Percentiles rank a stretch among this genome's conserved stretches.
These are phyloP conservation scores for Solanum arcanum DNA, from an alignment of 257 asterid genomes.

Conservation along the genomic window DNA sequence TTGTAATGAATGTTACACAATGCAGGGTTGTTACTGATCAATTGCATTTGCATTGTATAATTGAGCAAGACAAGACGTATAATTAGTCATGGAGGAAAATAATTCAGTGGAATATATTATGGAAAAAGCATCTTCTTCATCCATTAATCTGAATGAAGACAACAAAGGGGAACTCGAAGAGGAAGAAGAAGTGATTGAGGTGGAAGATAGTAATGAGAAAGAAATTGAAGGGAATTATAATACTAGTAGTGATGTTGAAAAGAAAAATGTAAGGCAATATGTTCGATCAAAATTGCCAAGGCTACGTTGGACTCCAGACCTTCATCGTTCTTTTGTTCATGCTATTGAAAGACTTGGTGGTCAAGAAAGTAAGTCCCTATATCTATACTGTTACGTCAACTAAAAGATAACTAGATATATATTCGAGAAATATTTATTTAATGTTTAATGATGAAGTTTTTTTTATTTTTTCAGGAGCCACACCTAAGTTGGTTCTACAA, in stretches of 20 bases:
- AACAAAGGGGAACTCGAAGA: background rate
- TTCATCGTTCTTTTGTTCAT: constrained; percentile 75
- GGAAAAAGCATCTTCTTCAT: constrained; percentile 20
- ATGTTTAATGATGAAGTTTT: background rate
- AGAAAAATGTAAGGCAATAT: constrained; percentile 46
- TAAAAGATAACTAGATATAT: background rate
- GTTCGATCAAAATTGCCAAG: constrained; percentile 79
- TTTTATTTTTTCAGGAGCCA: constrained; percentile 49
- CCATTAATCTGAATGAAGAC: constrained; percentile 63
- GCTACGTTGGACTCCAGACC: constrained; percentile 92
- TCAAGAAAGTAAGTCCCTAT: constrained; percentile 68
- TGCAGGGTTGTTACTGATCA: background rate
- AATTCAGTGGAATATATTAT: background rate
- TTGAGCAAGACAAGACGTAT: background rate
- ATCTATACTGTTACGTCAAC: background rate
- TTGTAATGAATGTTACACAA: background rate
- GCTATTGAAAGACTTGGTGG: constrained; percentile 90
- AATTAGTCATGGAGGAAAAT: constrained; percentile 15
- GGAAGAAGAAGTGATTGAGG: constrained; percentile 3
- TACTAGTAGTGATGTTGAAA: constrained; percentile 21
- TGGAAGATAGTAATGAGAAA: constrained; percentile 13
- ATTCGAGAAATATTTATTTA: background rate
- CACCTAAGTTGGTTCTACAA: constrained; percentile 90
- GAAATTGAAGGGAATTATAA: constrained; percentile 15
- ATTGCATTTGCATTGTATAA: background rate